Conservation (phyloP, 495 filamentous ascomycete species). For the Tuber aestivum region DNA sequence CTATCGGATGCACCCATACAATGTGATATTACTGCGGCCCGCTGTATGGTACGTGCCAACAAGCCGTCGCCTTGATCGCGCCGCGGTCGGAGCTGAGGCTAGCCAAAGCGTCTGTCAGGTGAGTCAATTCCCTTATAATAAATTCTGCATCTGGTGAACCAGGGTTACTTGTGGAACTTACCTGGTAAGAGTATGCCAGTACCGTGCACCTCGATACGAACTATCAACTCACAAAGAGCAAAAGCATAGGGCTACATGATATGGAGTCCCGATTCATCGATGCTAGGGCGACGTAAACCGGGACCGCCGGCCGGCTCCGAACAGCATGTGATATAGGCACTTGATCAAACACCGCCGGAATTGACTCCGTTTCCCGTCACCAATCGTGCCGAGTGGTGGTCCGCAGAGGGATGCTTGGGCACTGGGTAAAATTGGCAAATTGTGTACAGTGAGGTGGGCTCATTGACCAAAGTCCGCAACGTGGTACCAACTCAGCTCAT, state of each 20-base stretch:
- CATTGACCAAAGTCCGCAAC: neutral
- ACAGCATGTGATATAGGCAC: neutral
- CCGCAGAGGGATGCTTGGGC: neutral
- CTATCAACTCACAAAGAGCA: neutral
- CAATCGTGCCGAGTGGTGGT: neutral
- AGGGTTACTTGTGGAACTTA: neutral
- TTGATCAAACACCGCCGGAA: neutral
- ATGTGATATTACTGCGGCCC: neutral
- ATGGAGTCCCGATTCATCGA: neutral
- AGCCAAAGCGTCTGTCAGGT: too few species aligned
- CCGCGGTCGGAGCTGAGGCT: neutral
- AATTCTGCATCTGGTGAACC: neutral
- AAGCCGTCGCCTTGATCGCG: neutral
- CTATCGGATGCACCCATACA: neutral
- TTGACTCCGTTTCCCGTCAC: neutral
- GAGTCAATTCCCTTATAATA: neutral
- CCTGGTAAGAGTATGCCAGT: neutral
- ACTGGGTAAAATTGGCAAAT: neutral
- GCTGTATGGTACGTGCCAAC: neutral
- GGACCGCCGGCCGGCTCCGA: neutral
- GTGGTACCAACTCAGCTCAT: neutral
- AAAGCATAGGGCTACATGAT: neutral
- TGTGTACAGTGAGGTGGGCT: too few species aligned
- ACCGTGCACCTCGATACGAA: neutral
- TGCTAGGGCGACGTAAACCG: neutral